A percentile compares a stretch with the other conserved stretches of the same genome.
These are phyloP conservation scores for Calonectria crousiana DNA, from an alignment of 2,329 filamentous ascomycete genomes.

Conservation along the genomic window DNA sequence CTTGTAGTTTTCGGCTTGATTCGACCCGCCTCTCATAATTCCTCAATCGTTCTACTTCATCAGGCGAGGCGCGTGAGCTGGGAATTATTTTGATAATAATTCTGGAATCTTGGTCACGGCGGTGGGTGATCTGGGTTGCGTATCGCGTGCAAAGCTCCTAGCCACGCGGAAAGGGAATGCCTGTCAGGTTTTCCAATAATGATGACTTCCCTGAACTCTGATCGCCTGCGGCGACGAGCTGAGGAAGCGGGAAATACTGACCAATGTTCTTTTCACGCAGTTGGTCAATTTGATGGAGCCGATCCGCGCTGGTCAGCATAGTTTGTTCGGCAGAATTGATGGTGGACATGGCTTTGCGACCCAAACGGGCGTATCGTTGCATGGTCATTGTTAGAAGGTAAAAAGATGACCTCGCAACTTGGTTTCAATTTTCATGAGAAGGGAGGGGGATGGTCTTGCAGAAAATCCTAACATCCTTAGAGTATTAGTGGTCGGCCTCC, in stretches of 20 bases:
- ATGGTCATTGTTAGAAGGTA: neutral
- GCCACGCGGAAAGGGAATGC: slow-evolving; percentile 47
- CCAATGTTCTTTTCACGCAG: neutral
- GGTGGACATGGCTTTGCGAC: neutral
- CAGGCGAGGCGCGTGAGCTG: neutral
- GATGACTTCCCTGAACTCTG: slow-evolving; percentile 51
- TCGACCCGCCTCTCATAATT: neutral
- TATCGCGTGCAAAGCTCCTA: slow-evolving; percentile 48
- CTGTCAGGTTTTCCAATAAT: slow-evolving; percentile 47
- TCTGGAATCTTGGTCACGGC: neutral
- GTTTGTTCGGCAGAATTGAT: neutral
- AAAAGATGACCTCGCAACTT: neutral
- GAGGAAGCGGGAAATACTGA: neutral
- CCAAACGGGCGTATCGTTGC: no score
- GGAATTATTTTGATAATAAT: neutral
- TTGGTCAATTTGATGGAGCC: neutral
- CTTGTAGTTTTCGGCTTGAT: neutral
- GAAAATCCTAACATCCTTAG: neutral
- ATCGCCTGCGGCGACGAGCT: slow-evolving; percentile 49
- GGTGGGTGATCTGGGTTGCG: slow-evolving; percentile 41
- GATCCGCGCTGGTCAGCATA: neutral
- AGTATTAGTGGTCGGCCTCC: neutral
- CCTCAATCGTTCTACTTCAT: neutral
- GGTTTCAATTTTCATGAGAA: neutral
- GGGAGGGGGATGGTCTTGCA: neutral